phyloP scores from a whole-genome alignment of 352 stramenopile genomes.

The Phytopythium mirpurense region DNA sequence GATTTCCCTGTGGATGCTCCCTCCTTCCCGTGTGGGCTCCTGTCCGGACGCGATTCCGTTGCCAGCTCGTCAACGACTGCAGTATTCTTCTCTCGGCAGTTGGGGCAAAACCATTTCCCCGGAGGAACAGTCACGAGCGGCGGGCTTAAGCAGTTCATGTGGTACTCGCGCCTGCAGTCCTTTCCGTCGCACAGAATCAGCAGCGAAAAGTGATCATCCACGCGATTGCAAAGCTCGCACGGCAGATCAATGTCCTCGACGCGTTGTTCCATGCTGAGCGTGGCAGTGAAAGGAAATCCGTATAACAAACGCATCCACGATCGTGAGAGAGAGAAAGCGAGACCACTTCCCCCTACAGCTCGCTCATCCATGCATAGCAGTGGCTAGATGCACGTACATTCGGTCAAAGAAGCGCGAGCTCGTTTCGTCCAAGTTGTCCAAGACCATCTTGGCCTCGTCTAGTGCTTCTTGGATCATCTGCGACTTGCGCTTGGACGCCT shows the following conservation, averaged over 20 bases:
- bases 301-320: not conserved
- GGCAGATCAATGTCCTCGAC: slow-evolving; percentile 66
- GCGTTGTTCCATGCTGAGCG: slow-evolving; percentile 58
- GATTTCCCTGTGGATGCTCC: slow-evolving; percentile 4
- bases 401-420: slow-evolving; percentile 68
- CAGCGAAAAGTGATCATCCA: slow-evolving; percentile 76
- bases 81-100: slow-evolving; percentile 42
- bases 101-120: slow-evolving; percentile 77
- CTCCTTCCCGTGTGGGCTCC: not conserved
- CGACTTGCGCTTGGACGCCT: slow-evolving; percentile 61
- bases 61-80: slow-evolving; percentile 21
- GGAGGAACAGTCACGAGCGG: slow-evolving; percentile 54
- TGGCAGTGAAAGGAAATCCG: not conserved
- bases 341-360: too few relatives aligned
- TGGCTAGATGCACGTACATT: slow-evolving; percentile 42
- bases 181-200: slow-evolving; percentile 82
- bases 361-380: too few relatives aligned
- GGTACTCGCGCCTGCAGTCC: slow-evolving; percentile 79
- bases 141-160: slow-evolving; percentile 80
- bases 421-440: slow-evolving; percentile 51
- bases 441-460: slow-evolving; percentile 63
- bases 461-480: slow-evolving; percentile 66
- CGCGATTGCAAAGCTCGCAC: slow-evolving; percentile 78
- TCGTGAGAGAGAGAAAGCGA: not conserved
- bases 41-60: not conserved